Evolutionary conservation across 1,284 basidiomycete species (phyloP).

Genomic region (Trametes hirsuta): DNA sequence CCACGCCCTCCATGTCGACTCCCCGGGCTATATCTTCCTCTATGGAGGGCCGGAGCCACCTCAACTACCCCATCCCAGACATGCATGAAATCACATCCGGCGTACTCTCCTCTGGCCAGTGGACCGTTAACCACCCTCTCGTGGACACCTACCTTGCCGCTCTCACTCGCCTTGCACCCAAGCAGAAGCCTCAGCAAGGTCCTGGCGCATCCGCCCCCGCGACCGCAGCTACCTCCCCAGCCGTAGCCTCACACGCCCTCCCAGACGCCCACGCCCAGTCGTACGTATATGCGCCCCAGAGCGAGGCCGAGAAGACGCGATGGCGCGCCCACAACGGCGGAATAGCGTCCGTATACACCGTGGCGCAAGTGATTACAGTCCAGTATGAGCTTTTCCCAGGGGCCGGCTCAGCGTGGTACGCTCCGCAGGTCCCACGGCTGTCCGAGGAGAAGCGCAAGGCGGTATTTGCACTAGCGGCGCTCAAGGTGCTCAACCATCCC

Average conservation of each 20-base stretch:
- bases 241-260: constrained; percentile 3
- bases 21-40: not conserved
- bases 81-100: constrained; percentile 23
- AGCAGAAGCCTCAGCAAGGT: constrained; percentile 2
- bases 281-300: not conserved
- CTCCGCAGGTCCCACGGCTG: constrained; percentile 19
- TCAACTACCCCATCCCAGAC: constrained; percentile 19
- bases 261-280: constrained; percentile 1
- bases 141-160: constrained; percentile 26
- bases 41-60: constrained; percentile 11
- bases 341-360: constrained; percentile 19
- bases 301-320: constrained; percentile 9
- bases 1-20: not conserved
- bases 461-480: constrained; percentile 31
- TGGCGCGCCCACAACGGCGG: constrained; percentile 21
- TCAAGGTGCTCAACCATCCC: constrained; percentile 28
- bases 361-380: constrained; percentile 18
- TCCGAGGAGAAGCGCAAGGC: constrained; percentile 21
- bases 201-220: constrained; percentile 7
- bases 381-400: constrained; percentile 22
- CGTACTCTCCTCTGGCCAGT: constrained; percentile 22
- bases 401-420: constrained; percentile 14
- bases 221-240: constrained; percentile 12
- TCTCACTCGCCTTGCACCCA: constrained; percentile 18
- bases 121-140: constrained; percentile 30